A percentile compares a stretch with the other conserved stretches of the same genome.
Evolutionary conservation across 1,284 basidiomycete genomes (phyloP).

Genomic region (Ganoderma resinaceum): DNA sequence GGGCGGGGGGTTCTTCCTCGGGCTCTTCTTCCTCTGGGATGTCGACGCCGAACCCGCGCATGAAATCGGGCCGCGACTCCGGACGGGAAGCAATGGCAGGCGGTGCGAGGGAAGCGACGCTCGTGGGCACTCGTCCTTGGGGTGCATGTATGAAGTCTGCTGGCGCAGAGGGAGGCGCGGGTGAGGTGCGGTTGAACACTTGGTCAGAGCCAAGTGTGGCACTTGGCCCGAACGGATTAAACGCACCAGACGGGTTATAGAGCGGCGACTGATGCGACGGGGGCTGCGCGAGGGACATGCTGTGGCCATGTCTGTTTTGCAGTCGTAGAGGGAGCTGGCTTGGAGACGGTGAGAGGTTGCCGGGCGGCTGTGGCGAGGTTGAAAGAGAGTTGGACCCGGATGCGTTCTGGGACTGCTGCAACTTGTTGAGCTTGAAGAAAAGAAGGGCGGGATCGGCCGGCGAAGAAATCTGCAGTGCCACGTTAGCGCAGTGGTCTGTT

Average conservation of each 20-base stretch:
- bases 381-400: slow-evolving; percentile 61
- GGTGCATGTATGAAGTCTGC: slow-evolving; percentile 56
- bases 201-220: slow-evolving; percentile 61
- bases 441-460: slow-evolving; percentile 83
- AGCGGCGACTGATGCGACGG: slow-evolving; percentile 46
- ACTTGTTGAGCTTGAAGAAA: slow-evolving; percentile 81
- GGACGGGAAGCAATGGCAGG: slow-evolving; percentile 51
- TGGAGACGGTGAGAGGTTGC: slow-evolving; percentile 61
- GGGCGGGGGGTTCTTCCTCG: slow-evolving; percentile 36
- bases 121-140: slow-evolving; percentile 63
- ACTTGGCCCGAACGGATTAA: slow-evolving; percentile 69
- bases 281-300: slow-evolving; percentile 71
- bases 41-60: slow-evolving; percentile 79
- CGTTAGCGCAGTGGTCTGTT: slow-evolving; percentile 11
- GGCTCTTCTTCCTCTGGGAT: slow-evolving; percentile 63
- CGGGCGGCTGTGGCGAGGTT: slow-evolving; percentile 67
- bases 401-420: slow-evolving; percentile 73
- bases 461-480: slow-evolving; percentile 73
- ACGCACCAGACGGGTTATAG: slow-evolving; percentile 49
- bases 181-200: slow-evolving; percentile 37
- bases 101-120: slow-evolving; percentile 54
- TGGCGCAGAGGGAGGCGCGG: slow-evolving; percentile 26
- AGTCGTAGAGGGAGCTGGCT: slow-evolving; percentile 49
- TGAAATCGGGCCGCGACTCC: slow-evolving; percentile 72
- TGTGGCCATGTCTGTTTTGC: slow-evolving; percentile 71